Evolutionary conservation across 2,329 filamentous ascomycete species (phyloP).

Genomic region (Fusarium bactridioides): DNA sequence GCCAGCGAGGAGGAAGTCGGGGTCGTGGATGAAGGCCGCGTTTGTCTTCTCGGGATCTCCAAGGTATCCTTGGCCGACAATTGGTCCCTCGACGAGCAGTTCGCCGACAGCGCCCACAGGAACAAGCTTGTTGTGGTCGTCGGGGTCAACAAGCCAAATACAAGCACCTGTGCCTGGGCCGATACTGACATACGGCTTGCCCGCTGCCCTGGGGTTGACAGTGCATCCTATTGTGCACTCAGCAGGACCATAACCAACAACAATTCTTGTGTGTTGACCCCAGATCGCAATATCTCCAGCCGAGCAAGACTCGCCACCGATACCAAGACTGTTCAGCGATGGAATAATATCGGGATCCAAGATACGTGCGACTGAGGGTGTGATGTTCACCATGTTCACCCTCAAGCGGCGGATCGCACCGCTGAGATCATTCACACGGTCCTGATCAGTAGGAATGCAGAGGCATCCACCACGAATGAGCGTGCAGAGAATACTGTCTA

Average conservation of each 20-base stretch:
- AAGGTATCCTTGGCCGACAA: constrained; percentile 70
- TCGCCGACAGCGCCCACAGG: constrained; percentile 61
- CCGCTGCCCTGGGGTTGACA: constrained; percentile 51
- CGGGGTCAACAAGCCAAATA: constrained; percentile 61
- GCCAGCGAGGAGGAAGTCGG: constrained; percentile 58
- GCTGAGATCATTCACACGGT: constrained; percentile 59
- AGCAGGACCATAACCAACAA: constrained; percentile 62
- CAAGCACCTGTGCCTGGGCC: constrained; percentile 57
- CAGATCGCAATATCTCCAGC: constrained; percentile 57
- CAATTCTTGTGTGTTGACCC: constrained; percentile 55
- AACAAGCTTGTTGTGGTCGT: constrained; percentile 55
- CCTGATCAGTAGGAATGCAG: constrained; percentile 62
- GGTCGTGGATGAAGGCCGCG: constrained; percentile 64
- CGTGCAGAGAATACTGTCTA: constrained; percentile 63
- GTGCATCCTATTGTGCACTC: constrained; percentile 63
- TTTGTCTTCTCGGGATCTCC: constrained; percentile 65
- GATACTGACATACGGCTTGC: constrained; percentile 52
- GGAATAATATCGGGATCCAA: constrained; percentile 55
- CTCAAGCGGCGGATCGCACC: constrained; percentile 54
- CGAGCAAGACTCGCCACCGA: constrained; percentile 63
- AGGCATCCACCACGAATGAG: constrained; percentile 59
- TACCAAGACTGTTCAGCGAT: constrained; percentile 55
- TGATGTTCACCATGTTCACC: constrained; percentile 59
- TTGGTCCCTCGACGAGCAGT: constrained; percentile 63
- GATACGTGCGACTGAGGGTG: constrained; percentile 58